Evolutionary conservation across 495 filamentous ascomycete species (phyloP).

Genomic region (Lichina pygmaea): DNA sequence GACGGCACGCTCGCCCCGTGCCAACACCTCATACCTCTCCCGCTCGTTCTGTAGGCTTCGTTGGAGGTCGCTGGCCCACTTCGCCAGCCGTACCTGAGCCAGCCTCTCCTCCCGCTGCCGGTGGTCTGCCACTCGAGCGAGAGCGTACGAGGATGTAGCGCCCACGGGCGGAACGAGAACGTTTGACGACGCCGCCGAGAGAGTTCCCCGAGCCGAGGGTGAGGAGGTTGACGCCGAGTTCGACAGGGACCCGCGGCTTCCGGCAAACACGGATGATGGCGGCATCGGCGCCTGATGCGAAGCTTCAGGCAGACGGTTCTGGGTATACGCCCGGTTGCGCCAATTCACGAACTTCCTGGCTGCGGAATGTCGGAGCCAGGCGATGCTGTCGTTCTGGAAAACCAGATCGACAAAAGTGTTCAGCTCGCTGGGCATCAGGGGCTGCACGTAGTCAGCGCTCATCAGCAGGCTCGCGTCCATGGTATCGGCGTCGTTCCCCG

Average conservation of each 20-base stretch:
- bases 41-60: slow-evolving; percentile 59
- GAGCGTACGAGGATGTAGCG: slow-evolving; percentile 28
- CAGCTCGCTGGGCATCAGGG: slow-evolving; percentile 58
- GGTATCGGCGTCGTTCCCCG: slow-evolving; percentile 48
- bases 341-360: slow-evolving; percentile 69
- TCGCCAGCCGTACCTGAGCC: slow-evolving; percentile 56
- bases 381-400: slow-evolving; percentile 52
- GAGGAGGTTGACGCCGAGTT: slow-evolving; percentile 4
- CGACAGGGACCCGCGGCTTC: not conserved
- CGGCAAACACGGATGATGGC: not conserved
- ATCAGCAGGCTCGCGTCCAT: slow-evolving; percentile 95
- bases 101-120: slow-evolving; percentile 43
- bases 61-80: slow-evolving; percentile 81
- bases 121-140: slow-evolving; percentile 45
- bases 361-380: slow-evolving; percentile 68
- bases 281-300: slow-evolving; percentile 2
- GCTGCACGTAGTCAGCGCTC: slow-evolving; percentile 78
- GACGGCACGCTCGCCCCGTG: slow-evolving; percentile 41
- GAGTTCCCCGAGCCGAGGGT: slow-evolving; percentile 2
- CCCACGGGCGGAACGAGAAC: slow-evolving; percentile 10
- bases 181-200: slow-evolving; percentile 1
- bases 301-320: not conserved
- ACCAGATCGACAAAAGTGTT: slow-evolving; percentile 36
- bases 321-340: slow-evolving; percentile 11
- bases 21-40: slow-evolving; percentile 42